phyloP scores from a whole-genome alignment of 208 protist species.

The Trypanosoma cruzi region DNA sequence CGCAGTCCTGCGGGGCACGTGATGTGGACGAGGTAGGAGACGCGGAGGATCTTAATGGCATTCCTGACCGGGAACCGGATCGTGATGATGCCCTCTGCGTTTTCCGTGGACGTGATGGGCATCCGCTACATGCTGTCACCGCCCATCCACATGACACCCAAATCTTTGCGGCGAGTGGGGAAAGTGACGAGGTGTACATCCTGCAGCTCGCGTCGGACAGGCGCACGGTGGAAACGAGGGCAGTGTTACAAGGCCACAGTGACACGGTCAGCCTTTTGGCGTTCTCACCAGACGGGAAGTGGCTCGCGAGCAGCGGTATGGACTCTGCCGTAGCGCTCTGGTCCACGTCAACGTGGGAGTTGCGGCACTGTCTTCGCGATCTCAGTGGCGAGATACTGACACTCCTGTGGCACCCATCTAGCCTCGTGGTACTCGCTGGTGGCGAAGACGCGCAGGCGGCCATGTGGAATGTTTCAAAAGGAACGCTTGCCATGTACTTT shows the following conservation, averaged over 20 bases:
- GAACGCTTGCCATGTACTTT: constrained; percentile 92
- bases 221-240: constrained; percentile 15
- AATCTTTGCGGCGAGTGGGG: constrained; percentile 65
- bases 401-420: constrained; percentile 94
- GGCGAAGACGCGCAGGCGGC: constrained; percentile 91
- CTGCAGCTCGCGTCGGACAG: constrained; percentile 23
- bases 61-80: constrained; percentile 74
- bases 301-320: constrained; percentile 75
- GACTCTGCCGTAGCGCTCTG: constrained; percentile 77
- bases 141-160: constrained; percentile 41
- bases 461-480: constrained; percentile 94
- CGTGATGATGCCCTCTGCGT: constrained; percentile 76
- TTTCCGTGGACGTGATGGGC: constrained; percentile 45
- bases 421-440: constrained; percentile 89
- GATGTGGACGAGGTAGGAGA: constrained; percentile 4
- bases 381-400: constrained; percentile 82
- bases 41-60: constrained; percentile 76
- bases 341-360: constrained; percentile 82
- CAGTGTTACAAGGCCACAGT: constrained; percentile 61
- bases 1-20: not conserved
- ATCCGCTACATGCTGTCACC: constrained; percentile 69
- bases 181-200: constrained; percentile 81
- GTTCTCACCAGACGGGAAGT: constrained; percentile 82
- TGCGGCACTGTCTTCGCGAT: constrained; percentile 73
- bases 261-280: constrained; percentile 81